Evolutionary conservation across 805 yeast genomes (phyloP).

Genomic region (Lipomyces orientalis): DNA sequence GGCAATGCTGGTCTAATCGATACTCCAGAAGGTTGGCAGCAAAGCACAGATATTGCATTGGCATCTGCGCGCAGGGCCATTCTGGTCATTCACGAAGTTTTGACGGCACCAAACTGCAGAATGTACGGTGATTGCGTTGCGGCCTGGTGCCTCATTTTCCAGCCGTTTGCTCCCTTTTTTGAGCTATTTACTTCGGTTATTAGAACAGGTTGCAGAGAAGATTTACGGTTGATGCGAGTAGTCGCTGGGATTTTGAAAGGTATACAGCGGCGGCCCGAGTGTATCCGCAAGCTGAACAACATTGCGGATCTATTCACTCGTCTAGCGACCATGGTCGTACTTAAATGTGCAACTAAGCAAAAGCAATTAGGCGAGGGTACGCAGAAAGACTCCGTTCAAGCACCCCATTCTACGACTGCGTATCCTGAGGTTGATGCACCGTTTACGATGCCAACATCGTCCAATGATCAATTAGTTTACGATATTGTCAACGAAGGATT

Average conservation of each 20-base stretch:
- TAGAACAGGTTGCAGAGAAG: slow-evolving; percentile 17
- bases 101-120: not conserved
- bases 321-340: slow-evolving; percentile 16
- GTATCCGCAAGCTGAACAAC: slow-evolving; percentile 15
- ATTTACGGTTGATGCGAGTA: slow-evolving; percentile 14
- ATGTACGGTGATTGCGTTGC: not conserved
- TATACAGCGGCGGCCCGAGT: slow-evolving; percentile 6
- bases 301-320: slow-evolving; percentile 26
- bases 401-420: not conserved
- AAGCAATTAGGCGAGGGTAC: not conserved
- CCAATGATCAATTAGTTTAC: not conserved
- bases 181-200: slow-evolving; percentile 21
- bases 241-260: slow-evolving; percentile 12
- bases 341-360: not conserved
- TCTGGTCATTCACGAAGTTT: slow-evolving; percentile 9
- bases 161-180: slow-evolving; percentile 31
- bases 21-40: slow-evolving; percentile 14
- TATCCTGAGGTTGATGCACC: not conserved
- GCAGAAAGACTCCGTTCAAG: not conserved
- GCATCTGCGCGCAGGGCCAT: slow-evolving; percentile 25
- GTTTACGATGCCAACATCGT: not conserved
- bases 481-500: not conserved
- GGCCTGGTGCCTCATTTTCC: slow-evolving; percentile 22
- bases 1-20: slow-evolving; percentile 5
- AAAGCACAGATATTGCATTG: slow-evolving; percentile 18